These are phyloP conservation scores for Casuarina equisetifolia DNA, from an alignment of 306 rosid species.

Conservation along the genomic window DNA sequence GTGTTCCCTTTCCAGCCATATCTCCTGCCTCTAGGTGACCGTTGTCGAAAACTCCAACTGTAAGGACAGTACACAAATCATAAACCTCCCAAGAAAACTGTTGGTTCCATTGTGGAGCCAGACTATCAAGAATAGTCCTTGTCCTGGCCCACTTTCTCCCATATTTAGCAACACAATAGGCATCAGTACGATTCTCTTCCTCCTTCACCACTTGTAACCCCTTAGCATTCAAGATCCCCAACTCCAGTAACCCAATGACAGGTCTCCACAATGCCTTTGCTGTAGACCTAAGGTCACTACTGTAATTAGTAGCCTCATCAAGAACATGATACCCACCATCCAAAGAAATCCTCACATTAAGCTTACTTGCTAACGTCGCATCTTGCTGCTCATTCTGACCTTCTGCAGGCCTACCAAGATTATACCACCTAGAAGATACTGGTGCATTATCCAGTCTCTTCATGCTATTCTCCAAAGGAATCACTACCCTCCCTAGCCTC, in stretches of 20 bases:
- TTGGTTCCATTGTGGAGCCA: constrained; percentile 23
- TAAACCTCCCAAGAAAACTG: constrained; percentile 22
- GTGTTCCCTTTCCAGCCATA: background rate
- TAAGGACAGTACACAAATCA: constrained; percentile 15
- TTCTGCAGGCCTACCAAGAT: constrained; percentile 21
- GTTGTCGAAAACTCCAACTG: constrained; percentile 16
- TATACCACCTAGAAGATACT: constrained; percentile 21
- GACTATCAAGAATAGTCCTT: background rate
- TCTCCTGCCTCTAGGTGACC: background rate
- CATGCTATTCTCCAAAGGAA: constrained; percentile 26
- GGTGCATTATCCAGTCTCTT: constrained; percentile 18
- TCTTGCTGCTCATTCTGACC: background rate
- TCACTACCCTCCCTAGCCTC: constrained; percentile 31
- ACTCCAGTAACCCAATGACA: constrained; percentile 43
- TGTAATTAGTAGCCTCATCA: constrained; percentile 36
- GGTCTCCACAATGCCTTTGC: constrained; percentile 23
- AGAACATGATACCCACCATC: constrained; percentile 54
- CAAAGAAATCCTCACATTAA: constrained; percentile 34
- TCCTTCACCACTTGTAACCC: constrained; percentile 42
- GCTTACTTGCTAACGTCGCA: constrained; percentile 27
- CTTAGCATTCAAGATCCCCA: constrained; percentile 45
- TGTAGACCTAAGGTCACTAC: constrained; percentile 38
- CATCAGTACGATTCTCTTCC: constrained; percentile 23
- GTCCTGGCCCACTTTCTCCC: constrained; percentile 23
- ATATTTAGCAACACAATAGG: constrained; percentile 30